These are phyloP conservation scores for Prosopis cineraria DNA, from an alignment of 306 rosid genomes.

Conservation along the genomic window DNA sequence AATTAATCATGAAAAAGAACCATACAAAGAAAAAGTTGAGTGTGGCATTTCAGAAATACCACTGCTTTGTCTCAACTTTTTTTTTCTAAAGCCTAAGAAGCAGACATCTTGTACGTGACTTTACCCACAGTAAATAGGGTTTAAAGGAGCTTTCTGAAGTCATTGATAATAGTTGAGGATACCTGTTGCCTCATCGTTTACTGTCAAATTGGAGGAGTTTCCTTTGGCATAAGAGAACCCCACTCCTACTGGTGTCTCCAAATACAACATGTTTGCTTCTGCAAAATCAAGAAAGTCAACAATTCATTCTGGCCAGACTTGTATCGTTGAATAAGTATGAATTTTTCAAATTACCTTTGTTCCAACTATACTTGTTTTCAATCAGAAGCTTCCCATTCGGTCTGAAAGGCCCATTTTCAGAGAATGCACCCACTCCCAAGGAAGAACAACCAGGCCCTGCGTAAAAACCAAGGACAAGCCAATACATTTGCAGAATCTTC, in stretches of 20 bases:
- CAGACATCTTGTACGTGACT: constrained; percentile 34
- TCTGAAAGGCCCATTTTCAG: constrained; percentile 87
- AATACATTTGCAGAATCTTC: background rate
- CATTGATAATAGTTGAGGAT: constrained; percentile 11
- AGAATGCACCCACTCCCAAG: constrained; percentile 81
- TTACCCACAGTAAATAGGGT: constrained; percentile 33
- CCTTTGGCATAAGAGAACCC: constrained; percentile 69
- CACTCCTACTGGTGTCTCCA: constrained; percentile 82
- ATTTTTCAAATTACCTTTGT: constrained; percentile 47
- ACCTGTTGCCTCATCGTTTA: constrained; percentile 70
- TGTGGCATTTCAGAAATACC: constrained; percentile 31
- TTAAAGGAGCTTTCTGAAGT: constrained; percentile 40
- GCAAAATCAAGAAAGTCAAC: constrained; percentile 26
- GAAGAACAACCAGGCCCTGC: constrained; percentile 95
- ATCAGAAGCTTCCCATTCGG: constrained; percentile 64
- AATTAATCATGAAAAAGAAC: constrained; percentile 38
- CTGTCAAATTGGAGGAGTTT: constrained; percentile 54
- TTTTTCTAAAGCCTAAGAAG: constrained; percentile 41
- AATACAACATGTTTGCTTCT: constrained; percentile 75
- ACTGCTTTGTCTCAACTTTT: constrained; percentile 43
- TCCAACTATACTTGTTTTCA: constrained; percentile 78
- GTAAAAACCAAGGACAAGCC: constrained; percentile 6
- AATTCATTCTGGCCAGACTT: constrained; percentile 16
- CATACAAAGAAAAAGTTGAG: constrained; percentile 31
- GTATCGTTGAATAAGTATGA: constrained; percentile 27